Evolutionary conservation across 192 early-diverging fungal genomes (phyloP).

Genomic region (Coemansia sp.): DNA sequence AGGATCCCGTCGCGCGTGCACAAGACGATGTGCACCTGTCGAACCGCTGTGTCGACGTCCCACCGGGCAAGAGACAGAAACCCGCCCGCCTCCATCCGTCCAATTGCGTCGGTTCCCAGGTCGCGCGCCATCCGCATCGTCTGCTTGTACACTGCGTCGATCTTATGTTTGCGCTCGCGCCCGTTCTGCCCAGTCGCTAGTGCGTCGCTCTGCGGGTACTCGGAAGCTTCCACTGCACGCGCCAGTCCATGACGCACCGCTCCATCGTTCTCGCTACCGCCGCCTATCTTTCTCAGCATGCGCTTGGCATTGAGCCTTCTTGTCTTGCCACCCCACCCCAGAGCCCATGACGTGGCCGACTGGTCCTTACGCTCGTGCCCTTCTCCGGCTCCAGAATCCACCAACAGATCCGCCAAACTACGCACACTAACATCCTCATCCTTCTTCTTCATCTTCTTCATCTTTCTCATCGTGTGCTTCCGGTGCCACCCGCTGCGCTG

Average conservation of each 20-base stretch:
- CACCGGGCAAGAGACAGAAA: conserved; percentile 20
- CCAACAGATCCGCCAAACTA: conserved; percentile 20
- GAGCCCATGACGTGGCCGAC: background rate
- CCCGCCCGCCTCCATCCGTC: conserved; percentile 16
- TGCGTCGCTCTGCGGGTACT: conserved; percentile 41
- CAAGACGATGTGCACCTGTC: conserved; percentile 24
- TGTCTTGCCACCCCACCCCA: background rate
- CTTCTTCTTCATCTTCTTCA: background rate
- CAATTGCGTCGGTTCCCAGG: conserved; percentile 19
- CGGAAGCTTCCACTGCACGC: conserved; percentile 5
- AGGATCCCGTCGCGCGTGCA: conserved; percentile 35
- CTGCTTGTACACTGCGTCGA: conserved; percentile 16
- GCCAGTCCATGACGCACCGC: background rate
- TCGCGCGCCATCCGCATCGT: conserved; percentile 20
- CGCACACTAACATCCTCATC: background rate
- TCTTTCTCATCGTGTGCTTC: background rate
- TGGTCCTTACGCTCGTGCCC: background rate
- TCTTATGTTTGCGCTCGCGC: conserved; percentile 14
- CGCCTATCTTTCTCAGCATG: background rate
- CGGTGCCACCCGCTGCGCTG: conserved; percentile 4
- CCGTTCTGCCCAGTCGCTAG: conserved; percentile 18
- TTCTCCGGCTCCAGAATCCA: background rate
- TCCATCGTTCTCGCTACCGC: conserved; percentile 3
- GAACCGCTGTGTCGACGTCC: conserved; percentile 21
- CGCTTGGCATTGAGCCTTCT: background rate